A percentile compares a stretch with the other conserved stretches of the same genome.
phyloP scores from a whole-genome alignment of 2,329 filamentous ascomycete genomes.

The Trichophyton mentagrophytes region DNA sequence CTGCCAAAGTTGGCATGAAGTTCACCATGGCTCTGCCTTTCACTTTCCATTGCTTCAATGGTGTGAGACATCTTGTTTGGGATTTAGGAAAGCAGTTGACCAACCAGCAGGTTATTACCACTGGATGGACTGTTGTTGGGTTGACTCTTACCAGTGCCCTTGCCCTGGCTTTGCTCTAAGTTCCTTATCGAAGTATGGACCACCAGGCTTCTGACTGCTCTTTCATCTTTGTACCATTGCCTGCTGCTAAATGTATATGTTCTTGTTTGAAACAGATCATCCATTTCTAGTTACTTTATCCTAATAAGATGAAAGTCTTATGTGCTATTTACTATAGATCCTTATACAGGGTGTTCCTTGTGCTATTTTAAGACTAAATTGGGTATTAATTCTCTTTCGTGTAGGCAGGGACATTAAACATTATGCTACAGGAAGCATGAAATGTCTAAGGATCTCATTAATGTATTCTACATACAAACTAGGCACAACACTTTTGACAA shows the following conservation, averaged over 20 bases:
- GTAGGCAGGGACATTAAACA: not conserved
- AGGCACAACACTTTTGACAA: not conserved
- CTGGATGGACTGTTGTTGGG: slow-evolving; percentile 52
- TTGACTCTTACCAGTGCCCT: slow-evolving; percentile 40
- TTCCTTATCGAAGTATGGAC: not conserved
- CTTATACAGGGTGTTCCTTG: not conserved
- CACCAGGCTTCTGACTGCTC: not conserved
- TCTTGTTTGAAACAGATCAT: not conserved
- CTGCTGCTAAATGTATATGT: slow-evolving; percentile 7
- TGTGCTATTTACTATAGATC: not conserved
- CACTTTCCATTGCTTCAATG: slow-evolving; percentile 56
- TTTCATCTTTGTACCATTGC: slow-evolving; percentile 6
- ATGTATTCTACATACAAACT: not conserved
- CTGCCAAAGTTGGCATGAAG: slow-evolving; percentile 49
- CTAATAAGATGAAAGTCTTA: not conserved
- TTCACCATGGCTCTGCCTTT: slow-evolving; percentile 49
- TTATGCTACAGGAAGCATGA: not conserved
- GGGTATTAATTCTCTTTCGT: not conserved
- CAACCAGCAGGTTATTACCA: slow-evolving; percentile 52
- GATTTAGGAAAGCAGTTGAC: slow-evolving; percentile 50
- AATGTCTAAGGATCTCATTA: not conserved
- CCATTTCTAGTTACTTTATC: not conserved
- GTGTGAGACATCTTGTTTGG: slow-evolving; percentile 60
- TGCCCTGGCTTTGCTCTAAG: slow-evolving; percentile 35
- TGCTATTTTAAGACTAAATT: too few relatives aligned